Evolutionary conservation across 768 basidiomycete genomes (phyloP).

Genomic region (Russula earlei): DNA sequence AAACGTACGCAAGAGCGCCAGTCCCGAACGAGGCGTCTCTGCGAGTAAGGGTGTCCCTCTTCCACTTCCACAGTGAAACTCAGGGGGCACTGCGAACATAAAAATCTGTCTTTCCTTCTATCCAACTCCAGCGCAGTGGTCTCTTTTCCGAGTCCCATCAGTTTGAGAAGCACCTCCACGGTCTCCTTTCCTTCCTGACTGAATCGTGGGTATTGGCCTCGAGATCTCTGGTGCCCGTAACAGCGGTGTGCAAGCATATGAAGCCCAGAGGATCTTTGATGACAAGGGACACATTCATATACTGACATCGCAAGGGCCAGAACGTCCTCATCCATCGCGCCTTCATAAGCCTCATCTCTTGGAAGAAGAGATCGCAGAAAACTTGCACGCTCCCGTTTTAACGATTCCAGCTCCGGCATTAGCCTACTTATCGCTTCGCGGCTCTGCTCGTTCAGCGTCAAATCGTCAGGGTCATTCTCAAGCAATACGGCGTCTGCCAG

Average conservation of each 20-base stretch:
- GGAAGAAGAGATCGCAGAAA: constrained; percentile 3
- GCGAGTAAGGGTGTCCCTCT: background rate
- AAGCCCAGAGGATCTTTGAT: background rate
- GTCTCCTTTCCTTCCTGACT: background rate
- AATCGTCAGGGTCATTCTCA: background rate
- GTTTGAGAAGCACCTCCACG: background rate
- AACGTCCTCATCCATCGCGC: background rate
- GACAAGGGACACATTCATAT: constrained; percentile 1
- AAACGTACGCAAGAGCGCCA: constrained; percentile 5
- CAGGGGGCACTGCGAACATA: background rate
- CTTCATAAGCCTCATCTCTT: background rate
- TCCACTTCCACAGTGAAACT: background rate
- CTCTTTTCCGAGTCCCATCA: background rate
- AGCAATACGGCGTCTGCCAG: background rate
- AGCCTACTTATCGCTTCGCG: background rate
- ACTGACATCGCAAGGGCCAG: background rate
- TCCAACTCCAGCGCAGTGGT: constrained; percentile 5
- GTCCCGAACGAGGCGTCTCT: background rate
- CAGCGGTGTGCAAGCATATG: background rate
- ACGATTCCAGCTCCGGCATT: background rate
- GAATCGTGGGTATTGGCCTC: background rate
- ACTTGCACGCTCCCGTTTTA: background rate
- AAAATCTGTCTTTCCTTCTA: background rate
- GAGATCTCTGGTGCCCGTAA: background rate
- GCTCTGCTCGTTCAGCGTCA: background rate